Percentiles rank a stretch among this genome's conserved stretches.
phyloP scores from a whole-genome alignment of 2,329 filamentous ascomycete genomes.

The Colletotrichum sp. region DNA sequence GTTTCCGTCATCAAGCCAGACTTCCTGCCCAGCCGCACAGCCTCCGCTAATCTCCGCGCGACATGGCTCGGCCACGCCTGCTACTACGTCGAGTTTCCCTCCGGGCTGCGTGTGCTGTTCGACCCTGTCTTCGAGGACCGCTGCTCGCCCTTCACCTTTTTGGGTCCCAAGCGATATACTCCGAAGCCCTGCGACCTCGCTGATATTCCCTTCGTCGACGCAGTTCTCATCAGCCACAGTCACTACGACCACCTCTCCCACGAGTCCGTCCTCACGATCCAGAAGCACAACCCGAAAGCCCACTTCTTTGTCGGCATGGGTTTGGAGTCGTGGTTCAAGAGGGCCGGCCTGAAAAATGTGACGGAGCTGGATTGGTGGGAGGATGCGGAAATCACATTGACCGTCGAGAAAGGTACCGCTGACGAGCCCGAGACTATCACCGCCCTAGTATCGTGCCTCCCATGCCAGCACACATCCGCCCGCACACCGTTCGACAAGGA shows the following conservation, averaged over 20 bases:
- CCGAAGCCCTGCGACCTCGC: slow-evolving; percentile 75
- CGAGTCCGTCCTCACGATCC: slow-evolving; percentile 74
- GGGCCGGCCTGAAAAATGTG: slow-evolving; percentile 73
- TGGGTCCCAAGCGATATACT: slow-evolving; percentile 81
- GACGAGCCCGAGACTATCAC: slow-evolving; percentile 57
- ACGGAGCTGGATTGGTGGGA: slow-evolving; percentile 98
- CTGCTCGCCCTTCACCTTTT: slow-evolving; percentile 76
- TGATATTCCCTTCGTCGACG: slow-evolving; percentile 79
- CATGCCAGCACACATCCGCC: slow-evolving; percentile 82
- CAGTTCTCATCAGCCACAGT: slow-evolving; percentile 84
- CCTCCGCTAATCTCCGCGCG: slow-evolving; percentile 69
- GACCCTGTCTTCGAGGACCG: slow-evolving; percentile 92
- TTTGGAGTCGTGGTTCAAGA: slow-evolving; percentile 81
- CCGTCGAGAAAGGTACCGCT: slow-evolving; percentile 35
- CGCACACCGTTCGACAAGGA: slow-evolving; percentile 72
- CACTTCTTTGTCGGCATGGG: slow-evolving; percentile 91
- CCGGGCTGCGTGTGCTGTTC: slow-evolving; percentile 86
- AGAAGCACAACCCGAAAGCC: slow-evolving; percentile 73
- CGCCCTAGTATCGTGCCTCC: slow-evolving; percentile 78
- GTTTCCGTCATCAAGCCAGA: slow-evolving; percentile 70
- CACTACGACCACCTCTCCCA: slow-evolving; percentile 94
- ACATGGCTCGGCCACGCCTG: slow-evolving; percentile 97
- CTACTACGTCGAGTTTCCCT: slow-evolving; percentile 89
- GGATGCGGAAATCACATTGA: slow-evolving; percentile 74
- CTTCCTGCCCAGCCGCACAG: slow-evolving; percentile 68